Evolutionary conservation across 805 yeast genomes (phyloP), one percentile per base, ranked within the genome.

Genomic region (Metschnikowia anglica): DNA sequence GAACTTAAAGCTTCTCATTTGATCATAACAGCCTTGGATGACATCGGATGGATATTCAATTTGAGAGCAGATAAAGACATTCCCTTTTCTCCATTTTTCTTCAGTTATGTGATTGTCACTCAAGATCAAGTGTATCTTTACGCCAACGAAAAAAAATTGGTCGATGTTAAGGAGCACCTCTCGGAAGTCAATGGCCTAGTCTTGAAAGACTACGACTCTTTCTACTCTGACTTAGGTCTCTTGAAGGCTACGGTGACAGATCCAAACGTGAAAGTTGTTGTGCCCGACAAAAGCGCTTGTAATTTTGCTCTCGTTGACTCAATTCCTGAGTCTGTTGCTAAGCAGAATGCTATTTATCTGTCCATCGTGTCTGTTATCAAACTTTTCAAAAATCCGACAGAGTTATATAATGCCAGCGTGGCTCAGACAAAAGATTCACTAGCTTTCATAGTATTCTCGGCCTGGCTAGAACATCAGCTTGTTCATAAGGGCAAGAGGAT

Each of bases 1-100:
- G 56, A 41, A 43, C 62, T 44, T 18, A 36, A 46, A 5, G 55
- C 53, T 2, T 46, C 59, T 4, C 61, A 56, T 33, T 70, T 87
- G 34, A 67, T 89, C 11, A 70, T 87, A 3, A 72, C 81, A n/a
- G 81, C 89, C 1, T 65, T 90, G 39, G 97, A 91, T 66, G 96
- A 90, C 53, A 79, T 89, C 48, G 93, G 96, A 6, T 90, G 97
- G 97, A 65, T 89, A 32, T 76, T 89, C 58, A 91, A 91, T 58
- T 66, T 91, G 43, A 79, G 99, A 50, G 87, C 90, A 4, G 77
- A 63, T 35, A 46, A 74, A 17, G 98, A 91, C 60, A 83, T 91
- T 45, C 83, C 82, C 4, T 91, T 76, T 59, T 83, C 84, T 56
- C 97, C 98, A 0, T 91, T 89, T 2, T 93, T 91, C 60, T 88